These are phyloP conservation scores for Coemansia sp. DNA, from an alignment of 192 early-diverging fungal genomes.

Conservation along the genomic window DNA sequence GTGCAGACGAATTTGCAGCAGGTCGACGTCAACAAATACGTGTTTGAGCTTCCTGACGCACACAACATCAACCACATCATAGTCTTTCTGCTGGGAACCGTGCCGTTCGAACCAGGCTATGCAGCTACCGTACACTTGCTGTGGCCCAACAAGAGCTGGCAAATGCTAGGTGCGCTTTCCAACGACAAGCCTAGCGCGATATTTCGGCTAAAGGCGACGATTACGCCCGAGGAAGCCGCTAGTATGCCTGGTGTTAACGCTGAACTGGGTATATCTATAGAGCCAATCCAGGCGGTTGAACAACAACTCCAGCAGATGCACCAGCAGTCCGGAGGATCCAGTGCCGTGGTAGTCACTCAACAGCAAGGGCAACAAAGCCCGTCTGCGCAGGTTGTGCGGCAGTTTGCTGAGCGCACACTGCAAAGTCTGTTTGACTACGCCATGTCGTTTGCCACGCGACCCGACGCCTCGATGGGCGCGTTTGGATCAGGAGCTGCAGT, in stretches of 20 bases:
- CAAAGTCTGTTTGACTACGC: constrained; percentile 77
- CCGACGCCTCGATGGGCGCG: constrained; percentile 59
- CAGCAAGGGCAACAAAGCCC: constrained; percentile 9
- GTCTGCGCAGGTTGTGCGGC: constrained; percentile 56
- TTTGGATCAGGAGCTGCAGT: constrained; percentile 47
- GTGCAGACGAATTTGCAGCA: constrained; percentile 93
- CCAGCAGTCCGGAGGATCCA: constrained; percentile 15
- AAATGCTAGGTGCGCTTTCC: constrained; percentile 76
- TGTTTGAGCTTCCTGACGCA: constrained; percentile 89
- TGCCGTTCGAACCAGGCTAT: constrained; percentile 87
- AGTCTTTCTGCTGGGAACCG: constrained; percentile 85
- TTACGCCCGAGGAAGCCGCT: constrained; percentile 19
- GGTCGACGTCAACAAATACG: constrained; percentile 84
- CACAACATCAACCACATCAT: constrained; percentile 92
- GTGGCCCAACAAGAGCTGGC: constrained; percentile 85
- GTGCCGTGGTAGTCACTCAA: constrained; percentile 30
- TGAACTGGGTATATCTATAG: constrained; percentile 91
- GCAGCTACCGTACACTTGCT: constrained; percentile 94
- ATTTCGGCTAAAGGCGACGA: constrained; percentile 63
- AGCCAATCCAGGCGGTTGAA: constrained; percentile 77
- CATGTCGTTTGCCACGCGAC: constrained; percentile 66
- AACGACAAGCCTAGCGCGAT: constrained; percentile 87
- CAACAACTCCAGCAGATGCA: constrained; percentile 56
- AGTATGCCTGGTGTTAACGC: constrained; percentile 58
- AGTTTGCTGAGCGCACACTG: constrained; percentile 65